Evolutionary conservation across 805 yeast genomes (phyloP).

Genomic region (Candida namnaoensis): DNA sequence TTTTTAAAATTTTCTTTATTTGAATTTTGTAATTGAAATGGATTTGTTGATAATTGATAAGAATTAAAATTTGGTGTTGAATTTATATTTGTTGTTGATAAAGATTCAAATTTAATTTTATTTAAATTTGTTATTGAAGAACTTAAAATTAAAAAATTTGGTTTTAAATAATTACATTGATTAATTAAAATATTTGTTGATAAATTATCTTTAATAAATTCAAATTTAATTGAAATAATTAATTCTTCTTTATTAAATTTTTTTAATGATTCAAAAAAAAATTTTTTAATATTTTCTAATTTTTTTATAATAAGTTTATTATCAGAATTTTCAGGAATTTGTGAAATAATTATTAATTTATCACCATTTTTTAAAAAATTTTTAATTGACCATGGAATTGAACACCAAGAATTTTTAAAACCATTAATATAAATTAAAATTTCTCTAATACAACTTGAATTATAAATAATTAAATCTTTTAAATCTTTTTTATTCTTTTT

Average conservation of each 20-base stretch:
- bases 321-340: conserved; percentile 6
- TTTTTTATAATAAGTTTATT: conserved; percentile 3
- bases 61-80: background rate
- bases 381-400: conserved; percentile 15
- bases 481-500: too few species aligned
- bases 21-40: too few species aligned
- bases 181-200: conserved; percentile 8
- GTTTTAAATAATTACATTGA: conserved; percentile 9
- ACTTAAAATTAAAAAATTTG: conserved; percentile 12
- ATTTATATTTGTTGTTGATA: background rate
- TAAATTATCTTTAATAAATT: conserved; percentile 12
- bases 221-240: conserved; percentile 13
- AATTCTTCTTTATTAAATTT: conserved; percentile 5
- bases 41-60: too few species aligned
- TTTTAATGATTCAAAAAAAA: conserved; percentile 8
- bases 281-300: conserved; percentile 7
- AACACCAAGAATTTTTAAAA: conserved; percentile 14
- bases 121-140: conserved; percentile 3
- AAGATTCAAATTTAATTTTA: background rate
- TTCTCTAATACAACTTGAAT: conserved; percentile 8
- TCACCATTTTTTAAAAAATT: conserved; percentile 15
- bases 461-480: background rate
- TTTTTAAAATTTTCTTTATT: too few species aligned
- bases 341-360: conserved; percentile 10
- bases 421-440: conserved; percentile 15